phyloP scores from a whole-genome alignment of 768 basidiomycete species.

The Trametes villosa region DNA sequence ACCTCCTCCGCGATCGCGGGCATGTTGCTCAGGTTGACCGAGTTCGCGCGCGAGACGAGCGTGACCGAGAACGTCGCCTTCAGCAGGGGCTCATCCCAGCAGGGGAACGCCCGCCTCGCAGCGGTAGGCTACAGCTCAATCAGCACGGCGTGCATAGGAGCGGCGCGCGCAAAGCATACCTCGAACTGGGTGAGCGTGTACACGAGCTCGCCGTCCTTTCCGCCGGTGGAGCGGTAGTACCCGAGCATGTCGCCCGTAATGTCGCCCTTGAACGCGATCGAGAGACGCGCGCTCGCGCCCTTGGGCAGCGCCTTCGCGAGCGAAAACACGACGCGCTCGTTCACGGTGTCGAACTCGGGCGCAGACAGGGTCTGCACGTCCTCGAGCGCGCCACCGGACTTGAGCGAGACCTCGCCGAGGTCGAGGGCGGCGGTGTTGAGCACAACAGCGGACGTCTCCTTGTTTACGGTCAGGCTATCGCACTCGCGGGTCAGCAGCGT shows the following conservation, averaged over 20 bases:
- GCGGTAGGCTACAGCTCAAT: slow-evolving; percentile 66
- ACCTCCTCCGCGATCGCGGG: slow-evolving; percentile 65
- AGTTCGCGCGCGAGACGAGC: slow-evolving; percentile 79
- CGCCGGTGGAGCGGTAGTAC: slow-evolving; percentile 75
- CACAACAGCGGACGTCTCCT: slow-evolving; percentile 63
- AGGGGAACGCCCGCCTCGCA: slow-evolving; percentile 83
- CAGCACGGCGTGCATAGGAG: background rate
- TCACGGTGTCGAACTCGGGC: slow-evolving; percentile 57
- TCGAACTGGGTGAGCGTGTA: slow-evolving; percentile 92
- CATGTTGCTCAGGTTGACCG: slow-evolving; percentile 89
- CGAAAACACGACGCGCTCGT: slow-evolving; percentile 69
- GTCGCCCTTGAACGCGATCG: slow-evolving; percentile 66
- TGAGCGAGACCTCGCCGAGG: slow-evolving; percentile 58
- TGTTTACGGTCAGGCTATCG: slow-evolving; percentile 67
- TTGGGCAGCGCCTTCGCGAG: slow-evolving; percentile 61
- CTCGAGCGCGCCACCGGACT: slow-evolving; percentile 57
- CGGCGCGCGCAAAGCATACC: slow-evolving; percentile 39
- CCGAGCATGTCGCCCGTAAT: slow-evolving; percentile 80
- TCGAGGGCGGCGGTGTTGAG: slow-evolving; percentile 72
- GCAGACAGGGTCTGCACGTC: slow-evolving; percentile 49
- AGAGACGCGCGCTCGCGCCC: slow-evolving; percentile 71
- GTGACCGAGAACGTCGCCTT: slow-evolving; percentile 84
- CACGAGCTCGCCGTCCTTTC: slow-evolving; percentile 64
- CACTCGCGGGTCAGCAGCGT: background rate
- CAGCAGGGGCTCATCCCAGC: slow-evolving; percentile 92